A percentile compares a stretch with the other conserved stretches of the same genome.
phyloP scores from a whole-genome alignment of 345 rosid species.

The Eucalyptus tenuipes region DNA sequence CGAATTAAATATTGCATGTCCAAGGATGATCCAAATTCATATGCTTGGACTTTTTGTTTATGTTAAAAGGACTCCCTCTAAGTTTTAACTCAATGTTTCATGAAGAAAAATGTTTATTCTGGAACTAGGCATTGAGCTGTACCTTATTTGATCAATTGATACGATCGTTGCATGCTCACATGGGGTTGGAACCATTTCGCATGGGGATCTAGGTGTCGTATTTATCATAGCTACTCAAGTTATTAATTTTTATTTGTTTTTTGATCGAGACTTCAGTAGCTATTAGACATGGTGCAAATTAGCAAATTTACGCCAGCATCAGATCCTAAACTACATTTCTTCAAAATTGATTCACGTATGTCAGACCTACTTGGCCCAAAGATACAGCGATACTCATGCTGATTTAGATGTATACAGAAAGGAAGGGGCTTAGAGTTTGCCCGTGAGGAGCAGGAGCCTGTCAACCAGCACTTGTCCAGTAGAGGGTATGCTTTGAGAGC shows the following conservation, averaged over 20 bases:
- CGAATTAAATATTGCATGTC: background rate
- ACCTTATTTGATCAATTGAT: background rate
- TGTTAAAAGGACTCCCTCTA: background rate
- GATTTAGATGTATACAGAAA: too few species aligned
- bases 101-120: background rate
- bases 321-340: too few species aligned
- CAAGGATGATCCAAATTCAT: background rate
- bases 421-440: too few species aligned
- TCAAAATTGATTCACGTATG: too few species aligned
- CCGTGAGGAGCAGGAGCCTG: too few species aligned
- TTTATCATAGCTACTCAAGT: too few species aligned
- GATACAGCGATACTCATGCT: too few species aligned
- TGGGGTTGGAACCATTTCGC: rapidly evolving
- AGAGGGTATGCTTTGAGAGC: background rate
- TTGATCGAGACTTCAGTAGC: rapidly evolving
- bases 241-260: too few species aligned
- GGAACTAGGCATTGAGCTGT: background rate
- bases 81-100: background rate
- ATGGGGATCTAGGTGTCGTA: too few species aligned
- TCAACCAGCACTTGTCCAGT: background rate
- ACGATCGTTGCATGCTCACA: background rate
- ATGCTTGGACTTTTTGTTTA: background rate
- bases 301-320: too few species aligned
- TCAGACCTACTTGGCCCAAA: too few species aligned
- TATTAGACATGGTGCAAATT: too few species aligned